Base-by-base conservation (phyloP, 2,329 filamentous ascomycete species). In the Ophiostoma fasciatum region DNA sequence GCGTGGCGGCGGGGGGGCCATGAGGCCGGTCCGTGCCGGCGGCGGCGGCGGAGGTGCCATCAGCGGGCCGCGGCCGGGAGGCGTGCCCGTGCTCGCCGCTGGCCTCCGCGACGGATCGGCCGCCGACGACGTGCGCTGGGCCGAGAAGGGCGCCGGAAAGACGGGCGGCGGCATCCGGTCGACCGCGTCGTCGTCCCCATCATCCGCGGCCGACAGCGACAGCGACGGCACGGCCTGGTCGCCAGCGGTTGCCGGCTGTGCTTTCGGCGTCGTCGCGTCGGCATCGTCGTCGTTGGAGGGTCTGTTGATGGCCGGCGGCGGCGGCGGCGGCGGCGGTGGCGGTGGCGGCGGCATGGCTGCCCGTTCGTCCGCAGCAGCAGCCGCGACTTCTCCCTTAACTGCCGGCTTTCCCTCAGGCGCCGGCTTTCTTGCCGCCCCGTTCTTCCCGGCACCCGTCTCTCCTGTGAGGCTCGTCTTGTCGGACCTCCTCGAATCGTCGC, bases 181-280 rank as follows among this genome's bases (percentile, higher is more conserved):
- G n/a, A 49, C 15, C 23, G 23, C 44, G 29, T 57, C 46, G 31
- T 31, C 32, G 21, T 33, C 18, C n/a, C 27, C 14, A 15, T 26
- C 17, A 12, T 15, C 36, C 11, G 48, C 33, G 17, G 42, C 38
- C 9, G 62, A 60, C 32, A 70, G 61, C 7, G 61, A 58, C 39
- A 73, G 59, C 19, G 54, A 60, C 2, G 68, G 66, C 3, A 71
- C 54, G 10, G 50, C 31, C 4, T 10, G 14, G 13, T 20, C 17
- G 4, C 3, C 20, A n/a, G 23, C 17, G 13, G 25, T 17, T 29
- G 12, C 27, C 48, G 45, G 20, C 47, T 40, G 12, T 46, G 46
- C 66, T 46, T 65, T 72, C 9, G 71, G 69, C 0, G 70, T 73
- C 0, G 62, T 62, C 38, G 69, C 63, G 31, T 61, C 46, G 22